phyloP scores from a whole-genome alignment of 2,329 filamentous ascomycete genomes.

The Hirsutella minnesotensis region DNA sequence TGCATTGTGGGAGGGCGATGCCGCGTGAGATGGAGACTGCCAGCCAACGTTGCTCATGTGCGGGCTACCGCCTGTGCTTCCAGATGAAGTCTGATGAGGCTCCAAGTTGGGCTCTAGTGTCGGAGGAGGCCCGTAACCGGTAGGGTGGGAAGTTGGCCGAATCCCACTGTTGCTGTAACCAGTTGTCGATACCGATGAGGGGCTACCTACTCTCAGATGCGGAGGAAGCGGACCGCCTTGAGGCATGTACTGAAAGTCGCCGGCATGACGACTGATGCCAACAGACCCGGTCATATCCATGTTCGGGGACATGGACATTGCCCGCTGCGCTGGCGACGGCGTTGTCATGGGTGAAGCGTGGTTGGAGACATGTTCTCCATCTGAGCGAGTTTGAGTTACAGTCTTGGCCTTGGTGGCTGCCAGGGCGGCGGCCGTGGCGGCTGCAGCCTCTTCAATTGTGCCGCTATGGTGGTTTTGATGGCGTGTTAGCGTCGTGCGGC shows the following conservation, averaged over 20 bases:
- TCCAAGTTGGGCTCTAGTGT: constrained; percentile 79
- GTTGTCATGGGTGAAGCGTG: constrained; percentile 67
- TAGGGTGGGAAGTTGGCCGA: constrained; percentile 77
- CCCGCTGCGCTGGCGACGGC: constrained; percentile 70
- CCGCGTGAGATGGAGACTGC: constrained; percentile 71
- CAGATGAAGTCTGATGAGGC: constrained; percentile 53
- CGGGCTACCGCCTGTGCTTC: constrained; percentile 71
- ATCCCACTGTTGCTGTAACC: constrained; percentile 37
- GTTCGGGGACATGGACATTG: constrained; percentile 67
- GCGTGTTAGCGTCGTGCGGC: constrained; percentile 84
- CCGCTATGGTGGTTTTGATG: constrained; percentile 95
- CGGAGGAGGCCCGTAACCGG: constrained; percentile 67
- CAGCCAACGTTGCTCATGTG: constrained; percentile 75
- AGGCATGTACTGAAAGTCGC: constrained; percentile 61
- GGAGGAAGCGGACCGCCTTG: constrained; percentile 68
- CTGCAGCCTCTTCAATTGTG: constrained; percentile 86
- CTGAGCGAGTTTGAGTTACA: constrained; percentile 44
- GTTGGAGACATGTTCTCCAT: constrained; percentile 59
- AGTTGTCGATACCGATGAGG: constrained; percentile 54
- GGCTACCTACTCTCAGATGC: constrained; percentile 68
- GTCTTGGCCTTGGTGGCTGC: constrained; percentile 39
- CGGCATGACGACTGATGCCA: constrained; percentile 51
- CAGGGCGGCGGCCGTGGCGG: constrained; percentile 75
- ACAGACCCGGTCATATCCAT: constrained; percentile 59
- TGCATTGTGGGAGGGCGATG: constrained; percentile 56